Evolutionary conservation across 2,329 filamentous ascomycete species (phyloP), one percentile per base, ranked within the genome.

Genomic region (Colletotrichum tropicicola): DNA sequence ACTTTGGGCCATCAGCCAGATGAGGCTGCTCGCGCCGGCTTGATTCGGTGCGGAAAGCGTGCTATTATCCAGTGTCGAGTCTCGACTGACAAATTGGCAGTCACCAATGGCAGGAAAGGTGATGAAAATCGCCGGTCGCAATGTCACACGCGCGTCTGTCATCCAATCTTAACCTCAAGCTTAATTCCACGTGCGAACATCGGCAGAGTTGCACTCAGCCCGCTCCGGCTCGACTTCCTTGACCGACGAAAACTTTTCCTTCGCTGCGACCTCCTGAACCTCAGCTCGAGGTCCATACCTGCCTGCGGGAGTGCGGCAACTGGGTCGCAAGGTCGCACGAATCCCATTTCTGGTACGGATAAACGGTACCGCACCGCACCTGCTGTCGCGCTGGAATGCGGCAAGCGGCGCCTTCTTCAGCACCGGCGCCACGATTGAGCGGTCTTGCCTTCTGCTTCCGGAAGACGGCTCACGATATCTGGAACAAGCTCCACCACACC

Each of bases 131-230:
- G 48, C 56, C 27, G 32, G 47, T 53, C 60, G 48, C 10, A 61
- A 61, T 61, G 51, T 56, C 57, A 30, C 57, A 65, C 49, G 49
- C 58, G 62, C 58, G 25, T 47, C 44, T 52, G 51, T 65, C 62
- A 51, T 62, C 62, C 57, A 65, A 62, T 65, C 62, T 62, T 56
- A 62, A 30, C 28, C 49, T 62, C 62, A 55, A 62, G 62, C 62
- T 65, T 65, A 65, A 45, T 62, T 62, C 57, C 57, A 62, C 62
- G 57, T 62, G 49, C 17, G 32, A 51, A 19, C n/a, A 53, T 47
- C 41, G 37, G 41, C 19, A 43, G 10, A 55, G 28, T 44, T 23
- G 28, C 27, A 17, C 17, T 44, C 37, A 41, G 17, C 6, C n/a
- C 13, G 27, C 25, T 15, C 41, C 7, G 3, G 27, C 21, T 48